A percentile compares a stretch with the other conserved stretches of the same genome.
Evolutionary conservation across 2,329 filamentous ascomycete genomes (phyloP).

Genomic region (Xylariaceae sp.): DNA sequence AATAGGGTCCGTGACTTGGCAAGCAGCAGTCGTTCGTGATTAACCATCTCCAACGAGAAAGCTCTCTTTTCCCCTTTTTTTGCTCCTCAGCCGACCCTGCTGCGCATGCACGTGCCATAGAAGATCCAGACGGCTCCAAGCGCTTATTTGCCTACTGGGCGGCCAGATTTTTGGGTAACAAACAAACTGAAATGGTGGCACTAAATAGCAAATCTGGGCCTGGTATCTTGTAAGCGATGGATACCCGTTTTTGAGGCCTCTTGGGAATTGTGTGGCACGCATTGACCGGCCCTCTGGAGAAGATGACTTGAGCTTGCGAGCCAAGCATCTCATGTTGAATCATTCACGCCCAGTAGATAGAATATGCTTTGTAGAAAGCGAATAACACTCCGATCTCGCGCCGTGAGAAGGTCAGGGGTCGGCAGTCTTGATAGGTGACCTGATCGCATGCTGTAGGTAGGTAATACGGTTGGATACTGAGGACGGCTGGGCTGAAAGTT

Average conservation of each 20-base stretch:
- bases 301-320: conserved; percentile 6
- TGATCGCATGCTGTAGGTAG: not conserved
- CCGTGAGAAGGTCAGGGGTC: not conserved
- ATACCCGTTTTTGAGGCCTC: conserved; percentile 1
- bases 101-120: not conserved
- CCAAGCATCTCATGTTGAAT: not conserved
- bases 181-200: conserved; percentile 11
- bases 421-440: not conserved
- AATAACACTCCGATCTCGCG: conserved; percentile 18
- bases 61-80: not conserved
- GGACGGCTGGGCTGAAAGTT: conserved; percentile 1
- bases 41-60: not conserved
- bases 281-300: conserved; percentile 6
- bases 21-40: conserved; percentile 1
- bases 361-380: not conserved
- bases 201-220: conserved; percentile 3
- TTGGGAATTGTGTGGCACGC: conserved; percentile 2
- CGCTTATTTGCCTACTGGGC: conserved; percentile 12
- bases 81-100: conserved; percentile 7
- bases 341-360: conserved; percentile 1
- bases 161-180: conserved; percentile 17
- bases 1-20: conserved; percentile 1
- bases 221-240: conserved; percentile 14
- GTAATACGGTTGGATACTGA: not conserved
- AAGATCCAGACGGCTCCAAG: conserved; percentile 4